Evolutionary conservation across 805 yeast species (phyloP), one percentile per base, ranked within the genome.

Genomic region (Yarrowia bubula): DNA sequence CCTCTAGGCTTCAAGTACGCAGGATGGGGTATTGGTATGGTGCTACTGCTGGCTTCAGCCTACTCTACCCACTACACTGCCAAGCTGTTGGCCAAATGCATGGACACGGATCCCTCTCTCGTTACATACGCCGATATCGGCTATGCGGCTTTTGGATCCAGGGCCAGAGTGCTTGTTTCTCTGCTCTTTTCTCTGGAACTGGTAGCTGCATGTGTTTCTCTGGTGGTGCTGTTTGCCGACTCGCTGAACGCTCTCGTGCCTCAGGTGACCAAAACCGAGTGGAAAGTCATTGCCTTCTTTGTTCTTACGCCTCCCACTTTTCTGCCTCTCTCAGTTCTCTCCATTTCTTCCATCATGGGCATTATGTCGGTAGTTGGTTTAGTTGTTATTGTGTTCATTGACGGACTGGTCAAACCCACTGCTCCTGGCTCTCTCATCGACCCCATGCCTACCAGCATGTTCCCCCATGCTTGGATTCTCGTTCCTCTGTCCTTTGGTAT

Each of bases 51-150:
- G 0, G 67, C 81, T 2, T 85, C 92, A 73, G 95, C 95, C 1
- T 57, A 78, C 11, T 76, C 86, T 33, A 91, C 97, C 1, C 87
- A 82, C 69, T 86, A 90, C 80, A 86, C 95, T 1, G 97, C 97
- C 8, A 81, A 81, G 6, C 77, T 90, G 60, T 78, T 92, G 66
- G 86, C 93, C 13, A 81, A 83, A 66, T 86, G 96, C 69, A 81
- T 91, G 81, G 91, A 87, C 68, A 87, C 91, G 0, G 95, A 91
- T 76, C 86, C 83, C 14, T 86, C 95, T 0, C 76, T 91, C 63
- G 86, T 88, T 80, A 89, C 97, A 0, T 92, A 91, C 74, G 96
- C 96, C 0, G 97, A 92, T 76, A 79, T 92, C 57, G 96, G 96
- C 3, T 87, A 84, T 70, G 89, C 90, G n/a, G 89, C 92, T 0